Percentiles rank a stretch among this genome's conserved stretches.
These are phyloP conservation scores for Exophiala sideris DNA, from an alignment of 2,329 filamentous ascomycete species.

Conservation along the genomic window DNA sequence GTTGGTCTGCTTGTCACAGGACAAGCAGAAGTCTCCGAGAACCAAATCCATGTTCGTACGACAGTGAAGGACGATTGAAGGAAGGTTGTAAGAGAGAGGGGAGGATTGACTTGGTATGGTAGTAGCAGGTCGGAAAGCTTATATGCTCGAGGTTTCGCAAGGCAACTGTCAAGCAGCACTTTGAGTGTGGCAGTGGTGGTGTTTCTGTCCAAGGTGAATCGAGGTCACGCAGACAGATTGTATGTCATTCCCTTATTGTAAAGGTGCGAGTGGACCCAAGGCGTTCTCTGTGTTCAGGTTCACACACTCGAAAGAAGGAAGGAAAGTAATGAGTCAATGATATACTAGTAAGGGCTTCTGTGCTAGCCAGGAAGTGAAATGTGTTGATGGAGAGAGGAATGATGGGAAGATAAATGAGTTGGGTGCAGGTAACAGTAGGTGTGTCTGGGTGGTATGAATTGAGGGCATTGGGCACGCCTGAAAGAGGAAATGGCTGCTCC, in stretches of 20 bases:
- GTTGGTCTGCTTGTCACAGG: constrained; percentile 85
- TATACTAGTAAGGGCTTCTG: neutral
- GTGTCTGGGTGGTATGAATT: neutral
- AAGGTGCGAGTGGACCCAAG: neutral
- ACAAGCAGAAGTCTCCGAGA: constrained; percentile 86
- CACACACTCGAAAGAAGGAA: neutral
- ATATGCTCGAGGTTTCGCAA: constrained; percentile 8
- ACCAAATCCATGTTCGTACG: constrained; percentile 51
- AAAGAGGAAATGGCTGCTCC: too few relatives aligned
- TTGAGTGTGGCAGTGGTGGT: neutral
- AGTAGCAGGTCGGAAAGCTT: constrained; percentile 8
- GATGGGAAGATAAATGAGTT: neutral
- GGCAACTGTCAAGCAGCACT: neutral
- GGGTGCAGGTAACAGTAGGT: too few relatives aligned
- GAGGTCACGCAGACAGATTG: constrained; percentile 2
- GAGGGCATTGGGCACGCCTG: neutral
- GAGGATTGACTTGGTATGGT: neutral
- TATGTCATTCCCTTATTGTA: neutral
- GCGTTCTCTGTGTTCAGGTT: neutral
- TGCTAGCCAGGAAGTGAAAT: neutral
- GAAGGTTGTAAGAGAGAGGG: constrained; percentile 4
- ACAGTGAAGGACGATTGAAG: constrained; percentile 1
- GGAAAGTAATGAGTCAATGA: neutral
- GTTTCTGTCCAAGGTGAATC: neutral
- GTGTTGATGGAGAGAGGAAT: neutral